Percentiles rank a stretch among this genome's conserved stretches.
phyloP scores from a whole-genome alignment of 2,329 filamentous ascomycete species.

The Trichoderma sp. region DNA sequence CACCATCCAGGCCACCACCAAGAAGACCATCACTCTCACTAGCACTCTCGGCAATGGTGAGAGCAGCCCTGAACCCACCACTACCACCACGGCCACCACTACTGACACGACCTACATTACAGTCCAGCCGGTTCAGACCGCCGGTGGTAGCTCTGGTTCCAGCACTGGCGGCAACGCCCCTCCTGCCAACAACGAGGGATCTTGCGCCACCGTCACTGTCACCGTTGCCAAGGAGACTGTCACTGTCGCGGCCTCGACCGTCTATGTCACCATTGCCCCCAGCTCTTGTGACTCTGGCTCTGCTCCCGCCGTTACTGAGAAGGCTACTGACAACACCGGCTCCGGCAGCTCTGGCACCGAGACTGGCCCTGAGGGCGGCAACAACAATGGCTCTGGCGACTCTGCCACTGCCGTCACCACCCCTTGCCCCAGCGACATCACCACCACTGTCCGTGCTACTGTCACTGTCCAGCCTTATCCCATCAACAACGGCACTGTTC shows the following conservation, averaged over 20 bases:
- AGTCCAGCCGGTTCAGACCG: slow-evolving; percentile 26
- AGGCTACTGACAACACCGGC: slow-evolving; percentile 10
- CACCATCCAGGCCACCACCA: slow-evolving; percentile 42
- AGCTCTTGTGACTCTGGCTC: slow-evolving; percentile 23
- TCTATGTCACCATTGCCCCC: slow-evolving; percentile 34
- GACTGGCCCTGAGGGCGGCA: slow-evolving; percentile 15
- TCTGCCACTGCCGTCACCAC: slow-evolving; percentile 27
- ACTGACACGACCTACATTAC: slow-evolving; percentile 38
- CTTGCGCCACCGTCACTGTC: slow-evolving; percentile 29
- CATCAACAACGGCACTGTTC: slow-evolving; percentile 35
- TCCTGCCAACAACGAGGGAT: slow-evolving; percentile 7
- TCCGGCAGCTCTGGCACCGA: slow-evolving; percentile 10
- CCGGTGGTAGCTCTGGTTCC: slow-evolving; percentile 22
- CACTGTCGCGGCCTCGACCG: slow-evolving; percentile 34
- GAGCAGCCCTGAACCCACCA: slow-evolving; percentile 31
- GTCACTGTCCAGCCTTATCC: slow-evolving; percentile 44
- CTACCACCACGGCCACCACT: slow-evolving; percentile 38
- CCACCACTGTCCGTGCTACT: slow-evolving; percentile 30
- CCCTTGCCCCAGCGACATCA: slow-evolving; percentile 15
- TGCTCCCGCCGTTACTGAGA: slow-evolving; percentile 25
- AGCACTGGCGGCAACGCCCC: slow-evolving; percentile 8
- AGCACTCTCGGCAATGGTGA: slow-evolving; percentile 21
- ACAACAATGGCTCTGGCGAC: slow-evolving; percentile 18
- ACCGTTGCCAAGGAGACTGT: slow-evolving; percentile 26
- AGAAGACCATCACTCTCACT: slow-evolving; percentile 37